Percentiles rank a stretch among this genome's conserved stretches.
Evolutionary conservation across 179 eudicot genomes (phyloP).

Genomic region (Patellifolia procumbens): DNA sequence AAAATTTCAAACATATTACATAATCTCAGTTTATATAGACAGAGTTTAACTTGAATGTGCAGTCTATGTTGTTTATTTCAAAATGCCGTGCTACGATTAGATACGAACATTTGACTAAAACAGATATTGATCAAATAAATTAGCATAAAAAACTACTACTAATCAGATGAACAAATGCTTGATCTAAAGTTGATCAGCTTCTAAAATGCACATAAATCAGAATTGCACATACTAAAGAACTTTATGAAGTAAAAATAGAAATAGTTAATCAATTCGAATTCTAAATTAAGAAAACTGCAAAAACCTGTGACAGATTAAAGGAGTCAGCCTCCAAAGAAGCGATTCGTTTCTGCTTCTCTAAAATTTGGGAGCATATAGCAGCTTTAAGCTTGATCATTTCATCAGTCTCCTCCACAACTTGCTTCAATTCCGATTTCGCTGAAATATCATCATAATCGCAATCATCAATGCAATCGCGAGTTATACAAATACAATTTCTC

Average conservation of each 20-base stretch:
- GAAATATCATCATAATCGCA: conserved; percentile 17
- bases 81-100: background rate
- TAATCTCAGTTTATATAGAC: too few species aligned
- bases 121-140: background rate
- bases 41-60: background rate
- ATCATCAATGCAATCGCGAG: background rate
- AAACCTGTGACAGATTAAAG: conserved; percentile 58
- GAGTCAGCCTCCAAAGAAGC: conserved; percentile 58
- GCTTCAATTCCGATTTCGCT: conserved; percentile 55
- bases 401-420: conserved; percentile 53
- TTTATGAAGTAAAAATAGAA: background rate
- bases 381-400: conserved; percentile 55
- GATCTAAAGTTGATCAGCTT: background rate
- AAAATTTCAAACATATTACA: background rate
- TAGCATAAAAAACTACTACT: background rate
- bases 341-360: conserved; percentile 62
- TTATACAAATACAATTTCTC: background rate
- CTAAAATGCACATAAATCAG: background rate
- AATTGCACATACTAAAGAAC: background rate
- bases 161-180: background rate
- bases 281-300: background rate
- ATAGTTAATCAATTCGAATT: background rate
- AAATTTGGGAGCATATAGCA: conserved; percentile 55
- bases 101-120: background rate
- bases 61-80: background rate